Percentiles rank a stretch among this genome's conserved stretches.
These are phyloP conservation scores for Tricharina praecox DNA, from an alignment of 495 filamentous ascomycete genomes.

Conservation along the genomic window DNA sequence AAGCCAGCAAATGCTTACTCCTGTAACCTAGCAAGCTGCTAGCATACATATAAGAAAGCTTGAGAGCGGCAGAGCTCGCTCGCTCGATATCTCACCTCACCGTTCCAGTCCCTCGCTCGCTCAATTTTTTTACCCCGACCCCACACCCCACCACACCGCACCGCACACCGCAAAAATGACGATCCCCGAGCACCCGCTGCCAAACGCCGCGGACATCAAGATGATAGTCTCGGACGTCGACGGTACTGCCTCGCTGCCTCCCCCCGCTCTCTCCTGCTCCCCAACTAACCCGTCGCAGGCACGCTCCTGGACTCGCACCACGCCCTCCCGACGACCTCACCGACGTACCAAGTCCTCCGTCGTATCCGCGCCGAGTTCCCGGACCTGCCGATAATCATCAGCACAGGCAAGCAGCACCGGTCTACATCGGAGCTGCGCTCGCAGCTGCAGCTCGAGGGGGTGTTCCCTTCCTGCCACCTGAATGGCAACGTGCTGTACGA, in stretches of 20 bases:
- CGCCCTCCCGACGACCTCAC: slow-evolving; percentile 5
- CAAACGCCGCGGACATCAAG: slow-evolving; percentile 3
- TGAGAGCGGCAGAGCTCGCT: not conserved
- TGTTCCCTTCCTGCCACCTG: slow-evolving; percentile 4
- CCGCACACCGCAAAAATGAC: slow-evolving; percentile 4
- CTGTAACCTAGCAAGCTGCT: not conserved
- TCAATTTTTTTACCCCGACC: not conserved
- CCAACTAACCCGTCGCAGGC: not conserved
- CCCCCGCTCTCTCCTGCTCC: not conserved
- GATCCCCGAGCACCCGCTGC: not conserved
- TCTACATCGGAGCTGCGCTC: slow-evolving; percentile 7
- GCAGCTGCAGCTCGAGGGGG: not conserved
- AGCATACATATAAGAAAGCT: not conserved
- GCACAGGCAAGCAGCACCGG: slow-evolving; percentile 6
- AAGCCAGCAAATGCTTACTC: no score
- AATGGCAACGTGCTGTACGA: slow-evolving; percentile 6
- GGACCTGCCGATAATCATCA: slow-evolving; percentile 6
- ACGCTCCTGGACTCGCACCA: slow-evolving; percentile 4
- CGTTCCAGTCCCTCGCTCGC: not conserved
- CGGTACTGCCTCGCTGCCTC: not conserved
- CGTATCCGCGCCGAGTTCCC: slow-evolving; percentile 1
- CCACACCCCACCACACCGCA: not conserved
- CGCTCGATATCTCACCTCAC: not conserved
- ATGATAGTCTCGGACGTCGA: slow-evolving; percentile 8
- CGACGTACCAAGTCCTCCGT: slow-evolving; percentile 1